Base-by-base conservation (phyloP, 768 basidiomycete species). In the Cystobasidium ongulense region DNA sequence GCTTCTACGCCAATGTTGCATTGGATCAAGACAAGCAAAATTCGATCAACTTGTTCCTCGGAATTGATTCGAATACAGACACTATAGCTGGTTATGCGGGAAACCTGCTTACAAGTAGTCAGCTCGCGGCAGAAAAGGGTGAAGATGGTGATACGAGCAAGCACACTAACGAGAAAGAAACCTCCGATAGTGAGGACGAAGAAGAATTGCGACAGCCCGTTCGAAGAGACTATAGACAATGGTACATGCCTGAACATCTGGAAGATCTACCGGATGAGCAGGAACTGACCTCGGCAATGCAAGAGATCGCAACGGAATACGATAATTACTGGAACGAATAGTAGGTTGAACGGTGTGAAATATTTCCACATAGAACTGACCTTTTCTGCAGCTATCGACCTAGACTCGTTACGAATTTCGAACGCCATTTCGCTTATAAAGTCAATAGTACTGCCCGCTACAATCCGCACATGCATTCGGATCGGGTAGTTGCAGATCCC, bases 11-110 rank as follows among this genome's bases (percentile, higher is more conserved):
- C 10, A 99, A 99, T 10, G 23, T 57, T 17, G n/a, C 29, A 27
- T 1, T 75, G 92, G 95, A 99, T 79, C 92, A 91, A 5, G 96
- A 97, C 82, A 98, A 97, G 81, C 96, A 99, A 82, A 85, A 89
- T 10, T 94, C 95, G 5, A 99, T 97, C 80, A 93, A 99, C 81
- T 85, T 97, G n/a, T 98, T 98, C 81, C 87, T 98, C 1, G 91
- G 93, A 41, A 85, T 91, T 1, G 65, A 73, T 43, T 29, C 57
- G 57, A n/a, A 59, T 57, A 18, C 38, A 46, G 53, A 84, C 86
- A 68, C 70, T 71, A 29, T 84, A 85, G 62, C 85, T 84, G 39
- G 84, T 86, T 70, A 84, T 84, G n/a, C 84, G 84, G 59, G 61
- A 68, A 52, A 61, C 65, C 31, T 39, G 63, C 11, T 35, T 38